These are phyloP conservation scores for Hyphodiscus sp. DNA, from an alignment of 2,329 filamentous ascomycete genomes.

Conservation along the genomic window DNA sequence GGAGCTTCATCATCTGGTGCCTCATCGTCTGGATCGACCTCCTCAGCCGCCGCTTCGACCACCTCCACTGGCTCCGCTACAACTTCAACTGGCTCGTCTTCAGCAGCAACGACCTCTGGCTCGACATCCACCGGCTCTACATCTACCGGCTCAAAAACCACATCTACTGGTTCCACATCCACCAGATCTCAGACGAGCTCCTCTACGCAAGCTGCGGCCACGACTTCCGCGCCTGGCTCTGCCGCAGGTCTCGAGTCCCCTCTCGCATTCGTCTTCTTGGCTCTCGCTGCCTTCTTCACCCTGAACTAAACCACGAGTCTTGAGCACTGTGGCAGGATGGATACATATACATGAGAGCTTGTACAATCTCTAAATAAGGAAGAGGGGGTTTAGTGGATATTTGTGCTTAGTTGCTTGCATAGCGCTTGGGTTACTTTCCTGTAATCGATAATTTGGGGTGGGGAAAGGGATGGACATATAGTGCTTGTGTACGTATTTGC, in stretches of 20 bases:
- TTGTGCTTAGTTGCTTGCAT: neutral
- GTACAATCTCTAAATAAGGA: neutral
- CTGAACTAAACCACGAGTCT: constrained; percentile 20
- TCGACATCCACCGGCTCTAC: neutral
- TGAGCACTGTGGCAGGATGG: too few species aligned
- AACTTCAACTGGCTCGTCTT: constrained; percentile 4
- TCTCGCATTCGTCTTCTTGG: constrained; percentile 27
- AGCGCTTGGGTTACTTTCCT: neutral
- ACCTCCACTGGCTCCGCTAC: constrained; percentile 4
- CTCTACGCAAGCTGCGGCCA: constrained; percentile 4
- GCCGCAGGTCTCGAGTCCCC: constrained; percentile 22
- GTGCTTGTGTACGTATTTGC: neutral
- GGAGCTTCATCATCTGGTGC: neutral
- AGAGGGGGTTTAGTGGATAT: neutral
- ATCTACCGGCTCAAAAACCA: neutral
- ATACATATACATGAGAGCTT: neutral
- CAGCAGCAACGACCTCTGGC: constrained; percentile 1
- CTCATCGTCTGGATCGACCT: neutral
- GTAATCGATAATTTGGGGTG: neutral
- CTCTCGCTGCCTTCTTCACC: constrained; percentile 24
- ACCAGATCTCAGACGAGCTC: constrained; percentile 1
- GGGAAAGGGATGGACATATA: neutral
- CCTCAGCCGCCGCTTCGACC: neutral
- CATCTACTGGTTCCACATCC: constrained; percentile 1
- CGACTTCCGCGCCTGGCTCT: constrained; percentile 11